A percentile compares a stretch with the other conserved stretches of the same genome.
Conservation (phyloP, 495 filamentous ascomycete species). For the Neurospora tetrasperma region DNA sequence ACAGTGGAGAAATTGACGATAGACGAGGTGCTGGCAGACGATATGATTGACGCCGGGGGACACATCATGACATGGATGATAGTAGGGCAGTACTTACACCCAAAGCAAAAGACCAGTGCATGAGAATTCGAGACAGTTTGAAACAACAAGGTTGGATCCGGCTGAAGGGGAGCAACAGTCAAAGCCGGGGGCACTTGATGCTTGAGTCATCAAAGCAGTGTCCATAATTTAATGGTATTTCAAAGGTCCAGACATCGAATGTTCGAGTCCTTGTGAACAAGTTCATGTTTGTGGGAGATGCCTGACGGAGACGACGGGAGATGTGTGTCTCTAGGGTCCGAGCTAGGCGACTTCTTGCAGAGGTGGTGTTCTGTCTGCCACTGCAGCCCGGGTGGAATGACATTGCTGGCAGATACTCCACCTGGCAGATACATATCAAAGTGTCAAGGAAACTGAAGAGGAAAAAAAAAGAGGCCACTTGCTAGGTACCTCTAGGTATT, state of each 20-base stretch:
- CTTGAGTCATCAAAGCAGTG: background rate
- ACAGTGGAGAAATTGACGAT: background rate
- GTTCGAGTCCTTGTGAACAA: background rate
- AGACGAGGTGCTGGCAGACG: background rate
- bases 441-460: background rate
- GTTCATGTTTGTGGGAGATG: background rate
- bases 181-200: background rate
- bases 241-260: background rate
- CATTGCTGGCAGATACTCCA: background rate
- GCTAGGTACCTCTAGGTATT: background rate
- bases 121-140: background rate
- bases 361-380: background rate
- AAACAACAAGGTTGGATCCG: background rate
- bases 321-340: background rate
- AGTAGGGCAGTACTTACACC: background rate
- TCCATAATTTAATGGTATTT: background rate
- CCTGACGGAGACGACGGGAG: background rate
- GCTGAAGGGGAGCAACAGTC: background rate
- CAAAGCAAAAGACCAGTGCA: background rate
- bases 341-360: background rate
- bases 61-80: background rate
- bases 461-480: background rate
- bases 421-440: background rate
- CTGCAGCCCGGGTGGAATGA: background rate
- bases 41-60: background rate